A percentile compares a stretch with the other conserved stretches of the same genome.
phyloP scores from a whole-genome alignment of 306 rosid genomes.

The Castanea sativa region DNA sequence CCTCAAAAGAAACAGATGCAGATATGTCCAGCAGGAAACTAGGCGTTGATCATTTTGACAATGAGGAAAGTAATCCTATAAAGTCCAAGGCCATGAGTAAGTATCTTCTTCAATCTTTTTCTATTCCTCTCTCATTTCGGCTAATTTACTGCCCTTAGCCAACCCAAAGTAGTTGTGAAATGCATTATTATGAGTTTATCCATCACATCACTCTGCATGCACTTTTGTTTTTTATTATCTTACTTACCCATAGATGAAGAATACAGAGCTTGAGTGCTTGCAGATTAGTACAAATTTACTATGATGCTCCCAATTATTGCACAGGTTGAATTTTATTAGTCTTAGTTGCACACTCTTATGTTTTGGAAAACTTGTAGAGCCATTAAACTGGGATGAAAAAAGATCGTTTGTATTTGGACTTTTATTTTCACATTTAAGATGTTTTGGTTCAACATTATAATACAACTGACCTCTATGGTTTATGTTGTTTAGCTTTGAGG shows the following conservation, averaged over 20 bases:
- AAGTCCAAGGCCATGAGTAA: slow-evolving; percentile 83
- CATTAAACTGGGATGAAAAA: neutral
- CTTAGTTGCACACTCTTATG: neutral
- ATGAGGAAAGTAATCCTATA: slow-evolving; percentile 66
- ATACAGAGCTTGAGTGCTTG: too few species aligned
- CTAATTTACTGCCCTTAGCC: slow-evolving; percentile 2
- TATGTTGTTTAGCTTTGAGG: neutral
- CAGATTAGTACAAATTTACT: too few species aligned
- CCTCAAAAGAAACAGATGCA: slow-evolving; percentile 29
- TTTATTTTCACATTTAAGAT: neutral
- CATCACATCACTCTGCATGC: neutral
- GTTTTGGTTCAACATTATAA: neutral
- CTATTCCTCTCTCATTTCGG: neutral
- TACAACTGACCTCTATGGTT: neutral
- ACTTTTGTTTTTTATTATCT: neutral
- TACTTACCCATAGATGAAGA: neutral
- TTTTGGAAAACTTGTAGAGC: neutral
- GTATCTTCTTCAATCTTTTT: slow-evolving; percentile 25
- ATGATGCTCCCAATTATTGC: too few species aligned
- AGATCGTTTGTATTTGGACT: neutral
- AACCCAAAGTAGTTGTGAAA: neutral
- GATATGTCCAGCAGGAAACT: slow-evolving; percentile 36
- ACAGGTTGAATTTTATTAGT: neutral
- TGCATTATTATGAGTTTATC: neutral
- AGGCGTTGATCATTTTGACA: slow-evolving; percentile 69